phyloP scores from a whole-genome alignment of 2,329 filamentous ascomycete genomes.

The Orbilia quercus region DNA sequence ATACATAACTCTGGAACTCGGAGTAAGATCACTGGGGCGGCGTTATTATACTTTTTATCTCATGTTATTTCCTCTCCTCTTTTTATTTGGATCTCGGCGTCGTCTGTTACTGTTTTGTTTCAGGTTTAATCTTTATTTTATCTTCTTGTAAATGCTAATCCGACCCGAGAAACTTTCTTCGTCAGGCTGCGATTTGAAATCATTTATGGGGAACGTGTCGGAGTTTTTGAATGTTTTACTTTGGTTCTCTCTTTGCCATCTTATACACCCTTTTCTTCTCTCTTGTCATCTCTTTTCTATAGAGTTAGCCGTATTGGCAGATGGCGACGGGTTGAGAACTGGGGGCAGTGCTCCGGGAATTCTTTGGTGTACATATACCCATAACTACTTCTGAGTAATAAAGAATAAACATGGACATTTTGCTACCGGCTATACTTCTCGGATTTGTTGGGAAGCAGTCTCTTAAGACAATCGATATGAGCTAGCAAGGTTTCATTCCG shows the following conservation, averaged over 20 bases:
- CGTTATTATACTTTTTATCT: too few species aligned
- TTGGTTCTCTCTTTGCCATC: too few species aligned
- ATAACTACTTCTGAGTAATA: not conserved
- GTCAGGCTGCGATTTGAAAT: not conserved
- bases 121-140: too few species aligned
- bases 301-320: not conserved
- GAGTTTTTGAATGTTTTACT: conserved; percentile 12
- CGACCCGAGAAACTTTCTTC: not conserved
- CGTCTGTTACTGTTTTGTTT: too few species aligned
- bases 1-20: not conserved
- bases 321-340: not conserved
- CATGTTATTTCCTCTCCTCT: too few species aligned
- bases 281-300: not conserved
- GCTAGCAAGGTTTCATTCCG: conserved; percentile 45
- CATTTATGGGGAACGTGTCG: not conserved
- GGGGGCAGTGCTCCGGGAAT: not conserved
- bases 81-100: too few species aligned
- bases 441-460: conserved; percentile 43
- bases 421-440: conserved; percentile 44
- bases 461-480: conserved; percentile 52
- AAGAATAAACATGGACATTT: not conserved
- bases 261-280: too few species aligned
- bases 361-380: not conserved
- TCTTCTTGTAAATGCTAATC: too few species aligned
- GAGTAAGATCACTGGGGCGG: not conserved